Conservation (phyloP, 257 asterid species). For the Solanum ossicruentum region DNA sequence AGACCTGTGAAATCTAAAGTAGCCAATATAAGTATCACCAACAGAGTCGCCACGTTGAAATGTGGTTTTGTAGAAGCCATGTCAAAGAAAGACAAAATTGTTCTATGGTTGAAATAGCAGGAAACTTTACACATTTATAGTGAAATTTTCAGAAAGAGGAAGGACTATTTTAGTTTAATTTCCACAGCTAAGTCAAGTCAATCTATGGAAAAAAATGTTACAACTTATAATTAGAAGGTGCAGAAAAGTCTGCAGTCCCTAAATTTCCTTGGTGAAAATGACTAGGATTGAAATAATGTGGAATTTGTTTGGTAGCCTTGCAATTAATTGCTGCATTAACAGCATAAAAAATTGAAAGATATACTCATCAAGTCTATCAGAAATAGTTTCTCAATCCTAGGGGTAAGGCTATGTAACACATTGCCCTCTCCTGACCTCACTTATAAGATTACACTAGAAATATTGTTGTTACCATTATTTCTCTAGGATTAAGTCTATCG, state of each 20-base stretch:
- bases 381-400: neutral
- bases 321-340: neutral
- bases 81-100: neutral
- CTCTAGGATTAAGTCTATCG: neutral
- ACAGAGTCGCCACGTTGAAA: neutral
- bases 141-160: neutral
- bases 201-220: neutral
- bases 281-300: neutral
- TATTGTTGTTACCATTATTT: neutral
- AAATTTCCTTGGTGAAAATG: neutral
- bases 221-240: neutral
- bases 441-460: neutral
- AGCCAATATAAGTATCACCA: neutral
- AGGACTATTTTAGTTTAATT: neutral
- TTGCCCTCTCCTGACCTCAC: neutral
- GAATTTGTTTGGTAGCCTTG: neutral
- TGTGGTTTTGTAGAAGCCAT: neutral
- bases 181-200: neutral
- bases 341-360: neutral
- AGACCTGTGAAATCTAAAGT: neutral
- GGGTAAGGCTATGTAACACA: neutral
- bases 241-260: neutral
- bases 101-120: neutral
- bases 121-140: neutral
- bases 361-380: neutral